phyloP scores from a whole-genome alignment of 2,329 filamentous ascomycete species.

The Aureobasidium uvarum region DNA sequence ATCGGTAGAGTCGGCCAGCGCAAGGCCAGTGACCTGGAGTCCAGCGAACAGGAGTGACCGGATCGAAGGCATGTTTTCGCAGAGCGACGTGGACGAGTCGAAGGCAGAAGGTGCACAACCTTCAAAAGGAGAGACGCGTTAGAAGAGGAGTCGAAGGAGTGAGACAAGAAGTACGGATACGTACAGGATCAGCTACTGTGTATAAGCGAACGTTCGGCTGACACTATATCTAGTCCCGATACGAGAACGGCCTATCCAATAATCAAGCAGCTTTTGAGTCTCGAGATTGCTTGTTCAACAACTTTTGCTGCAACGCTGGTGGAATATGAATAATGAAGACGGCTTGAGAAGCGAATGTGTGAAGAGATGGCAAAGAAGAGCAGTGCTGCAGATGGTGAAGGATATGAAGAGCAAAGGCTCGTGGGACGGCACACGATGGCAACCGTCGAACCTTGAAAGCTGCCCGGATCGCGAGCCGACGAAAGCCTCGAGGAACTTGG shows the following conservation, averaged over 20 bases:
- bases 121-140: conserved; percentile 11
- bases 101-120: conserved; percentile 2
- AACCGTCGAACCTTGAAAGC: conserved; percentile 20
- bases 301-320: background rate
- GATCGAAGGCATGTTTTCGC: conserved; percentile 42
- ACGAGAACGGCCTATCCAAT: background rate
- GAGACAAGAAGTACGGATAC: conserved; percentile 19
- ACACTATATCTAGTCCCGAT: conserved; percentile 8
- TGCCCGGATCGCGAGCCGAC: conserved; percentile 14
- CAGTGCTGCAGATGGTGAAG: conserved; percentile 6
- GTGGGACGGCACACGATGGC: conserved; percentile 20
- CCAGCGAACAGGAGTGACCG: conserved; percentile 40
- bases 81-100: conserved; percentile 4
- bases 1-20: conserved; percentile 34
- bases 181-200: conserved; percentile 21
- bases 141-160: conserved; percentile 11
- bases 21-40: conserved; percentile 41
- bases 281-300: background rate
- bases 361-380: background rate
- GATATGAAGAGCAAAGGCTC: conserved; percentile 16
- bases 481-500: conserved; percentile 18
- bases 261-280: background rate
- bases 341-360: conserved; percentile 16
- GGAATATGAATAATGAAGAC: background rate
- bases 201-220: conserved; percentile 23